Conservation (phyloP, 2,329 filamentous ascomycete genomes). For the Fulvia fulva region DNA sequence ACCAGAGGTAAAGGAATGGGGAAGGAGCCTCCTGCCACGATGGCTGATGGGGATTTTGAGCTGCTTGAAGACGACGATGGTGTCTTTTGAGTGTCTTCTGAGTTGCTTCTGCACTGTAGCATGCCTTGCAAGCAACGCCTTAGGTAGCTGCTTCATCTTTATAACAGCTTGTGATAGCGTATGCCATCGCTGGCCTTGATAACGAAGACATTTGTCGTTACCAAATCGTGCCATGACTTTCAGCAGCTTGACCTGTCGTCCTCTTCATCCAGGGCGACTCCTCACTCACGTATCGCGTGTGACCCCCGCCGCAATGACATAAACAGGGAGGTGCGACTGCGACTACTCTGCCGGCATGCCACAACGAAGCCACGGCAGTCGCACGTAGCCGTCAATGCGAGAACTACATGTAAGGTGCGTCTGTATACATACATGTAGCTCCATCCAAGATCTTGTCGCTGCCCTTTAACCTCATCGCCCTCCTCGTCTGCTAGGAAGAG, state of each 20-base stretch:
- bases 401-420: background rate
- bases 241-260: background rate
- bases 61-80: conserved; percentile 13
- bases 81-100: conserved; percentile 3
- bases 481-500: background rate
- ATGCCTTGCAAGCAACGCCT: background rate
- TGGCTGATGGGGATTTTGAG: conserved; percentile 8
- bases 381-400: background rate
- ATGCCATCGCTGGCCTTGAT: background rate
- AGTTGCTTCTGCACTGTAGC: background rate
- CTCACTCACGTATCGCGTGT: background rate
- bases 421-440: background rate
- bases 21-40: background rate
- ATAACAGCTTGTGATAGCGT: background rate
- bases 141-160: background rate
- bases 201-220: background rate
- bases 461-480: background rate
- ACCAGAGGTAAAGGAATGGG: conserved; percentile 6
- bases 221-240: background rate
- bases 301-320: background rate
- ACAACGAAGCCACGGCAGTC: background rate
- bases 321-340: background rate
- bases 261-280: too few relatives aligned
- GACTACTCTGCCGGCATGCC: too few relatives aligned
- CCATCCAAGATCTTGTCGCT: too few relatives aligned